phyloP scores from a whole-genome alignment of 306 rosid genomes.

The Ammopiptanthus mongolicus region DNA sequence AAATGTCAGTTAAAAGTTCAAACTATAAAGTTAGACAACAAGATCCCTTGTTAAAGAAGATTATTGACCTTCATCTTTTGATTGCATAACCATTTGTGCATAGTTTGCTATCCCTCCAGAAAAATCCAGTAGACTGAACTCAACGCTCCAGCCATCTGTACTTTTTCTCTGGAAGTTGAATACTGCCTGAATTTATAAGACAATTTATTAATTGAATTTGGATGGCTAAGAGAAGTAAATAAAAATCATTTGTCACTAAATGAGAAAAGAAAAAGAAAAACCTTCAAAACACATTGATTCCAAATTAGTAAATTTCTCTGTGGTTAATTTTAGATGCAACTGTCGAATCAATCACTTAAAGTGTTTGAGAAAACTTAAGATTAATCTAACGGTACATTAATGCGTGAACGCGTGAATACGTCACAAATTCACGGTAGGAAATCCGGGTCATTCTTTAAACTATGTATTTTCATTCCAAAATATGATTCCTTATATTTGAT shows the following conservation, averaged over 20 bases:
- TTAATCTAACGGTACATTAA: no score
- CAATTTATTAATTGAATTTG: background rate
- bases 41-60: background rate
- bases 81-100: conserved; percentile 55
- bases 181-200: conserved; percentile 37
- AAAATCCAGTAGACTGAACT: conserved; percentile 59
- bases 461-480: no score
- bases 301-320: no score
- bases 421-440: no score
- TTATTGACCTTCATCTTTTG: conserved; percentile 63
- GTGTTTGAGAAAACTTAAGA: no score
- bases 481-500: no score
- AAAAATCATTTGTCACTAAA: no score
- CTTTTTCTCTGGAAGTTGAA: conserved; percentile 42
- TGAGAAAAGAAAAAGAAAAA: background rate
- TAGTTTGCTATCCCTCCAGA: conserved; percentile 50
- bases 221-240: background rate
- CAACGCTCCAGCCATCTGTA: conserved; percentile 71
- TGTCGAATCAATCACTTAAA: no score
- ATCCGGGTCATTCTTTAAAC: no score
- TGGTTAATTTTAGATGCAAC: no score
- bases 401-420: no score
- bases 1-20: background rate
- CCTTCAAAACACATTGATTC: background rate
- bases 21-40: background rate